Percentiles rank a stretch among this genome's conserved stretches.
Evolutionary conservation across 2,329 filamentous ascomycete genomes (phyloP).

Genomic region (Cladosporium austrohemisphaericum): DNA sequence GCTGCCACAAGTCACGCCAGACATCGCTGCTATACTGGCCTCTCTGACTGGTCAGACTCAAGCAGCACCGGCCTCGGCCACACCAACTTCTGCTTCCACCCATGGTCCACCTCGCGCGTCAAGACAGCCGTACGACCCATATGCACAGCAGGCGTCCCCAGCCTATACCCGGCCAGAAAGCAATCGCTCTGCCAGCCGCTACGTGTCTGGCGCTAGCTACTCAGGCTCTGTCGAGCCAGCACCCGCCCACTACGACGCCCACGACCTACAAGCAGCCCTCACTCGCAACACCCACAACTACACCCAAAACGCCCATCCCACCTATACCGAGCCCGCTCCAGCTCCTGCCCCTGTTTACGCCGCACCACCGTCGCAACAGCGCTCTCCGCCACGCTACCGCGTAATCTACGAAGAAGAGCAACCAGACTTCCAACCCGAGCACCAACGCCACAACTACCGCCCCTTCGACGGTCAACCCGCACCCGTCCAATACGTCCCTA

Average conservation of each 20-base stretch:
- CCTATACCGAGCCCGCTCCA: constrained; percentile 24
- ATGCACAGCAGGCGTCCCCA: constrained; percentile 7
- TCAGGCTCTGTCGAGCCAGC: constrained; percentile 11
- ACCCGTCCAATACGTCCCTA: constrained; percentile 25
- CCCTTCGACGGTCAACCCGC: constrained; percentile 16
- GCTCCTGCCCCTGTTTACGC: constrained; percentile 20
- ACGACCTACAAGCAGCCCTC: constrained; percentile 19
- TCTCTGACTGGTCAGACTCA: neutral
- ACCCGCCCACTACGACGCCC: constrained; percentile 10
- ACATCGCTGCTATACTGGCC: constrained; percentile 32
- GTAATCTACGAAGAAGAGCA: constrained; percentile 25
- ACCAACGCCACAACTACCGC: constrained; percentile 18
- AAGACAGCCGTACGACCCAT: constrained; percentile 14
- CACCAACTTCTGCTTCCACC: constrained; percentile 18
- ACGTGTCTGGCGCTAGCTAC: constrained; percentile 16
- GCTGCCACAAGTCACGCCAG: constrained; percentile 17
- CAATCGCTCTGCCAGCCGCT: constrained; percentile 18
- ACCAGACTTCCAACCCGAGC: constrained; percentile 17
- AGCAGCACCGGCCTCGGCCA: constrained; percentile 4
- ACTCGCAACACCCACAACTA: constrained; percentile 9
- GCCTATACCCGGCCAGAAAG: constrained; percentile 11
- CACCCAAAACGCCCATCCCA: constrained; percentile 11
- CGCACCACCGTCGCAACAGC: constrained; percentile 2
- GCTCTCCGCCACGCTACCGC: constrained; percentile 24
- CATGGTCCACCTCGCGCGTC: constrained; percentile 19